Conservation (phyloP, 805 yeast species). For the Debaryomyces hansenii region DNA sequence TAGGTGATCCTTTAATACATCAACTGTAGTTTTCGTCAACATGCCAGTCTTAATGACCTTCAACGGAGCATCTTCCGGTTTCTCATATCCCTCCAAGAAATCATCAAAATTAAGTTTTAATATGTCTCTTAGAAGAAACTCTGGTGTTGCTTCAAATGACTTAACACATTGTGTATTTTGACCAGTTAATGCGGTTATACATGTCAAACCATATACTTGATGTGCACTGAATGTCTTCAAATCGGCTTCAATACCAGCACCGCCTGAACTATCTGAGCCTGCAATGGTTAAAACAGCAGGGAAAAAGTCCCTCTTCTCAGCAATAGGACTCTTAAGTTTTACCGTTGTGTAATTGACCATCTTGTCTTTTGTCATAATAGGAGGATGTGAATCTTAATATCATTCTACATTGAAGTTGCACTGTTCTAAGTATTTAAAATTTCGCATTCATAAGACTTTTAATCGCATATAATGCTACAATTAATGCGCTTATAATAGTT, state of each 20-base stretch:
- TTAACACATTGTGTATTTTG: conserved; percentile 61
- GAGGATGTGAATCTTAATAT: background rate
- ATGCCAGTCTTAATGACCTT: conserved; percentile 79
- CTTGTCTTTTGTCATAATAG: background rate
- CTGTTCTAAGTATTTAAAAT: background rate
- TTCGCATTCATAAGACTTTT: conserved; percentile 6
- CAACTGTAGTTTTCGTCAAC: conserved; percentile 58
- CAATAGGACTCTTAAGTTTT: background rate
- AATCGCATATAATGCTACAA: conserved; percentile 8
- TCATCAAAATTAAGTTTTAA: conserved; percentile 60
- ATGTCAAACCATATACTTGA: conserved; percentile 73
- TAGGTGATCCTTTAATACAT: conserved; percentile 41
- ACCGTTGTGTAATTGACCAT: conserved; percentile 2
- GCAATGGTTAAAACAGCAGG: conserved; percentile 45
- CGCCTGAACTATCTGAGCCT: conserved; percentile 86
- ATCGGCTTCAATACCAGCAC: conserved; percentile 92
- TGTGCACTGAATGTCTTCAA: conserved; percentile 75
- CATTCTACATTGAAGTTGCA: background rate
- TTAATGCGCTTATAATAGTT: conserved; percentile 8
- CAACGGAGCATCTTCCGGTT: conserved; percentile 29
- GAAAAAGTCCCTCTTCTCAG: background rate
- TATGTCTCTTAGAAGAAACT: conserved; percentile 44
- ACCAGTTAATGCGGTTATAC: conserved; percentile 77
- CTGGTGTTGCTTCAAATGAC: conserved; percentile 46
- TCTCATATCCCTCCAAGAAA: conserved; percentile 36